A percentile compares a stretch with the other conserved stretches of the same genome.
Conservation (phyloP, 305 asterid species). For the Fraxinus baroniana region DNA sequence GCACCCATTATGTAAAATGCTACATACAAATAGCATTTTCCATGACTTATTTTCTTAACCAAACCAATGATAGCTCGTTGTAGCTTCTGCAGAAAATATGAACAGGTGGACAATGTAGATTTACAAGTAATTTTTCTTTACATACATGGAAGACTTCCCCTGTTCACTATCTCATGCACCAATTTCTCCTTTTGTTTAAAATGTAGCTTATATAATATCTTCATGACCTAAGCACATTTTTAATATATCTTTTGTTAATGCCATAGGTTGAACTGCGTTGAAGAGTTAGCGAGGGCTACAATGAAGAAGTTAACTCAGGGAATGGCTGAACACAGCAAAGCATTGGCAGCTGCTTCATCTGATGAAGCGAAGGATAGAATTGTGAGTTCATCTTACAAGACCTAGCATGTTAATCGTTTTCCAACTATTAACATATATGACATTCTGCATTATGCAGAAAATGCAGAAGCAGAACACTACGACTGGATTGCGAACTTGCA, state of each 20-base stretch:
- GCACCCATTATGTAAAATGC: too few species aligned
- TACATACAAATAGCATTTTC: too few species aligned
- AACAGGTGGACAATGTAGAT: background rate
- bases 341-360: conserved; percentile 66
- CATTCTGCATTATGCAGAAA: conserved; percentile 55
- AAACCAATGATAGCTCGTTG: background rate
- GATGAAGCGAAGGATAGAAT: conserved; percentile 78
- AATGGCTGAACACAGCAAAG: conserved; percentile 66
- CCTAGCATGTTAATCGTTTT: background rate
- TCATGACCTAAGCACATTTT: background rate
- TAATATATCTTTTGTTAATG: conserved; percentile 20
- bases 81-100: conserved; percentile 9
- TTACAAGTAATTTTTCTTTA: conserved; percentile 2
- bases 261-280: conserved; percentile 71
- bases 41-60: background rate
- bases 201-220: background rate
- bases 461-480: conserved; percentile 71
- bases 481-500: conserved; percentile 81
- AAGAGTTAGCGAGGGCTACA: conserved; percentile 75
- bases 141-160: background rate
- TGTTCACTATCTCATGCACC: conserved; percentile 2
- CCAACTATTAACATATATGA: conserved; percentile 6
- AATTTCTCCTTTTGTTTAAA: background rate
- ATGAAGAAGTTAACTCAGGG: conserved; percentile 80
- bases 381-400: conserved; percentile 52